These are phyloP conservation scores for Ganoderma sinense DNA, from an alignment of 1,284 basidiomycete genomes.

Conservation along the genomic window DNA sequence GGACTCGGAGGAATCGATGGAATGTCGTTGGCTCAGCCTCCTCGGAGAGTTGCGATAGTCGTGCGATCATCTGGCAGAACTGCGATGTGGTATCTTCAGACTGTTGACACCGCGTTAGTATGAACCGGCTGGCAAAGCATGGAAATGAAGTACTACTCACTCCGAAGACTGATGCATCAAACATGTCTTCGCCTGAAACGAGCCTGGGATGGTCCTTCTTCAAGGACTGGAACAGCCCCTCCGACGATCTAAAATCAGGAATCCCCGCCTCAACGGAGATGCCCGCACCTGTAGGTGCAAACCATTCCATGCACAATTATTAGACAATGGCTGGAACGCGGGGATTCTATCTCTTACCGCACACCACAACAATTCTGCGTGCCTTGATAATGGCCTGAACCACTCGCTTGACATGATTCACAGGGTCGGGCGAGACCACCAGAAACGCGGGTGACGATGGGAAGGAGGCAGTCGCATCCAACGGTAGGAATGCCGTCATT, in stretches of 20 bases:
- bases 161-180: slow-evolving; percentile 90
- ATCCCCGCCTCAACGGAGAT: slow-evolving; percentile 92
- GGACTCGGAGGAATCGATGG: slow-evolving; percentile 76
- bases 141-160: slow-evolving; percentile 56
- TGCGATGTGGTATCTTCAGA: slow-evolving; percentile 78
- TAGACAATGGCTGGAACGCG: slow-evolving; percentile 14
- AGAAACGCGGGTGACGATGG: slow-evolving; percentile 47
- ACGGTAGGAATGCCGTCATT: slow-evolving; percentile 46
- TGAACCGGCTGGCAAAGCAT: neutral
- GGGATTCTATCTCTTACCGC: slow-evolving; percentile 61
- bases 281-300: slow-evolving; percentile 76
- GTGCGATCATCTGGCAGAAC: slow-evolving; percentile 91
- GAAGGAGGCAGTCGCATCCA: slow-evolving; percentile 40
- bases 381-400: slow-evolving; percentile 78
- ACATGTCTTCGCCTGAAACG: slow-evolving; percentile 87
- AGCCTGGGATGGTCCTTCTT: slow-evolving; percentile 82
- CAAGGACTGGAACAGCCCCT: slow-evolving; percentile 82
- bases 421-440: slow-evolving; percentile 43
- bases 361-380: slow-evolving; percentile 85
- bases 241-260: slow-evolving; percentile 89
- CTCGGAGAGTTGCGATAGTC: slow-evolving; percentile 77
- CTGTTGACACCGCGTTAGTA: slow-evolving; percentile 44
- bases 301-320: slow-evolving; percentile 7
- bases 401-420: slow-evolving; percentile 55
- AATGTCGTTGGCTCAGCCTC: slow-evolving; percentile 85